phyloP scores from a whole-genome alignment of 106 monocot genomes.

The Dioscorea dumetorum region DNA sequence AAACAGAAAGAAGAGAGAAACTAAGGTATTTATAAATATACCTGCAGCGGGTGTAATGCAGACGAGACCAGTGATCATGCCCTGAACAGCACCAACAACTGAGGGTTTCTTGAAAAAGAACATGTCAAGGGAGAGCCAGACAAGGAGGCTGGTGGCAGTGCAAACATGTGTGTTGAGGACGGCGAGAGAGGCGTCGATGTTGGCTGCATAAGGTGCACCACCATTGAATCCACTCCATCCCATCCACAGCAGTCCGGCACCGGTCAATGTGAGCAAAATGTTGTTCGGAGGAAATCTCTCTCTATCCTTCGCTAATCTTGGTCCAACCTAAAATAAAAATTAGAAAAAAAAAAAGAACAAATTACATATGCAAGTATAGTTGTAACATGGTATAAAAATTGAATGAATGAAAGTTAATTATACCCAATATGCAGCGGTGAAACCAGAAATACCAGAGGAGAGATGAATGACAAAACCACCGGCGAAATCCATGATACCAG shows the following conservation, averaged over 20 bases:
- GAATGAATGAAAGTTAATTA: neutral
- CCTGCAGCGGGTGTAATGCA: slow-evolving; percentile 7
- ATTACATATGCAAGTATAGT: too few relatives aligned
- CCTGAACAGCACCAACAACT: slow-evolving; percentile 9
- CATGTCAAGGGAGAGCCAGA: slow-evolving; percentile 1
- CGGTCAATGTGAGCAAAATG: neutral
- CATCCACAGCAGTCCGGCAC: slow-evolving; percentile 1
- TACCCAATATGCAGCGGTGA: slow-evolving; percentile 7
- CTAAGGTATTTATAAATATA: neutral
- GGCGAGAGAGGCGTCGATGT: slow-evolving; percentile 1
- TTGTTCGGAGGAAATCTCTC: slow-evolving; percentile 5
- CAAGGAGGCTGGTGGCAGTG: neutral
- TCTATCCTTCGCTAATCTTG: neutral
- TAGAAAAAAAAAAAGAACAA: neutral
- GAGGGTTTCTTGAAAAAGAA: neutral
- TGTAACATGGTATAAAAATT: neutral
- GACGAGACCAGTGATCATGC: slow-evolving; percentile 1
- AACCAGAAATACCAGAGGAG: neutral
- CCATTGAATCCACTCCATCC: neutral
- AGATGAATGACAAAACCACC: slow-evolving; percentile 1
- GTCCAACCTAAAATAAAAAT: neutral
- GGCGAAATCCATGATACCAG: neutral
- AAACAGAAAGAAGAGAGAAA: neutral
- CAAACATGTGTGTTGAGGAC: slow-evolving; percentile 31
- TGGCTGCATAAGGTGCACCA: neutral